Percentiles rank a stretch among this genome's conserved stretches.
Evolutionary conservation across 2,329 filamentous ascomycete species (phyloP).

Genomic region (Septoria linicola): DNA sequence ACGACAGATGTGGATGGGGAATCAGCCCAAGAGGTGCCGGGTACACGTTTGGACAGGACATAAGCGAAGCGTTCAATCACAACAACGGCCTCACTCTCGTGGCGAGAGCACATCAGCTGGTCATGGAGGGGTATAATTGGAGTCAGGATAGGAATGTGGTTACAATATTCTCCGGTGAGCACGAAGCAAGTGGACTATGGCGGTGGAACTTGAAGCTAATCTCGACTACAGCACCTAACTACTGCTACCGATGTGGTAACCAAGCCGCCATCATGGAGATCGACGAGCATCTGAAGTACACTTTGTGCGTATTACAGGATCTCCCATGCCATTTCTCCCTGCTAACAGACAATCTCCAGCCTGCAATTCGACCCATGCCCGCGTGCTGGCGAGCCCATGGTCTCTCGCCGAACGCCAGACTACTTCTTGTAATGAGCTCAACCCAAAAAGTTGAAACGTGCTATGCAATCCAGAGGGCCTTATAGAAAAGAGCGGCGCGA

Average conservation of each 20-base stretch:
- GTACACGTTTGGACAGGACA: conserved; percentile 78
- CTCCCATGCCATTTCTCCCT: neutral
- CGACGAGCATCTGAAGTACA: conserved; percentile 98
- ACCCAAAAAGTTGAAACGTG: conserved; percentile 6
- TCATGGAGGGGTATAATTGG: conserved; percentile 99
- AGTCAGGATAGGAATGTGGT: conserved; percentile 97
- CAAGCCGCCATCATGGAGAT: conserved; percentile 99
- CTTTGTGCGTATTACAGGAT: conserved; percentile 71
- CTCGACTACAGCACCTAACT: conserved; percentile 55
- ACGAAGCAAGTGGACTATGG: neutral
- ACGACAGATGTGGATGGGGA: conserved; percentile 77
- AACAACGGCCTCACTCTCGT: conserved; percentile 97
- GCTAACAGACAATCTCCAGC: conserved; percentile 54
- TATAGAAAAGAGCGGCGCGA: neutral
- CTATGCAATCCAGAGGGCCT: conserved; percentile 2
- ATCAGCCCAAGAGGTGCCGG: conserved; percentile 66
- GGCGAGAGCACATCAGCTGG: conserved; percentile 92
- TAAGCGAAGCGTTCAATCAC: conserved; percentile 98
- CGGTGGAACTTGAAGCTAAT: conserved; percentile 32
- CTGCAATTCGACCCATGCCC: conserved; percentile 99
- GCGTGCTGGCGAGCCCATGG: conserved; percentile 96
- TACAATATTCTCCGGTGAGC: conserved; percentile 89
- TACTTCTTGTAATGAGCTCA: conserved; percentile 80
- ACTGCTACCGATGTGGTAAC: conserved; percentile 98
- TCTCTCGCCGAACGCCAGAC: conserved; percentile 89